phyloP scores from a whole-genome alignment of 2,329 filamentous ascomycete genomes.

The Pestalotiopsis sp. region DNA sequence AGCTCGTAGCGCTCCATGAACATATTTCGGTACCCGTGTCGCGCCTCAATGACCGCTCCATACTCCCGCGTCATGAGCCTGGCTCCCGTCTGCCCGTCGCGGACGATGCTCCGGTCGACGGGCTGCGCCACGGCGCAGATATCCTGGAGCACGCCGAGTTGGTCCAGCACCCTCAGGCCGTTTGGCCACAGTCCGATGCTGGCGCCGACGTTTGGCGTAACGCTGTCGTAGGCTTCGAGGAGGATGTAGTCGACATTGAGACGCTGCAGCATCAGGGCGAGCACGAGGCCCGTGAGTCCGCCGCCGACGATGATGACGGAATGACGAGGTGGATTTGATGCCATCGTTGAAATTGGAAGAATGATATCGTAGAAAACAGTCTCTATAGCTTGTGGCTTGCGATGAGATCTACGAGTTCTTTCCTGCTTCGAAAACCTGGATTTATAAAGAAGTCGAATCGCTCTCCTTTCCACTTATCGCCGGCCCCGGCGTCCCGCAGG shows the following conservation, averaged over 20 bases:
- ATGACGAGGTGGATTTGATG: neutral
- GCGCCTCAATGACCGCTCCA: neutral
- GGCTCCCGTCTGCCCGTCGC: neutral
- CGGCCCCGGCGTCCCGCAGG: neutral
- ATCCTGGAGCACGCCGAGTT: neutral
- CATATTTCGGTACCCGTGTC: neutral
- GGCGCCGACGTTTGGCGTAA: neutral
- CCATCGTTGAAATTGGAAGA: neutral
- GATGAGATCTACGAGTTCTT: too few relatives aligned
- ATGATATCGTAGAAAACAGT: too few relatives aligned
- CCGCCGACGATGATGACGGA: neutral
- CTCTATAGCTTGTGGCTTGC: too few relatives aligned
- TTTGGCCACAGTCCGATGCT: slow-evolving; percentile 1
- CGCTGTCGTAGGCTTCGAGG: neutral
- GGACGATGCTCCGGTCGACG: neutral
- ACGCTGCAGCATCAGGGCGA: neutral
- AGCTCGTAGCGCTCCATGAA: slow-evolving; percentile 3
- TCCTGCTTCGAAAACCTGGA: too few relatives aligned
- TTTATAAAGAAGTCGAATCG: neutral
- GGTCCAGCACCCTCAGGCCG: neutral
- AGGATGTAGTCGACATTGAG: neutral
- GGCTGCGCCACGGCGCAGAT: neutral
- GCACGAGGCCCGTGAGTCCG: neutral
- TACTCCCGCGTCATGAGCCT: neutral
- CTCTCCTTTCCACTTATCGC: neutral